Conservation (phyloP, 2,329 filamentous ascomycete species). For the Calonectria pseudoreteaudii region DNA sequence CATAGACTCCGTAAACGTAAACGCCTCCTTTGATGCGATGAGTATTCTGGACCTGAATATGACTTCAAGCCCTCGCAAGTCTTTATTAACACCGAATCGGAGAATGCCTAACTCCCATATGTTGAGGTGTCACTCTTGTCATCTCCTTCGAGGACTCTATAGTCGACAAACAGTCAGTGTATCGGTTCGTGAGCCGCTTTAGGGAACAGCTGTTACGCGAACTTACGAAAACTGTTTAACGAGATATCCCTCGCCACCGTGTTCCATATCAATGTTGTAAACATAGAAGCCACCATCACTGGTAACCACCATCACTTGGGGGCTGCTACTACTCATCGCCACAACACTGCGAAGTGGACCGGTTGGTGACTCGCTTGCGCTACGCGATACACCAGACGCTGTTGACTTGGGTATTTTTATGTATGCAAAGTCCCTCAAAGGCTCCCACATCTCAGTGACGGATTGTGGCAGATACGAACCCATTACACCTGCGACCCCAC, state of each 20-base stretch:
- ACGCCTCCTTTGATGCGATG: conserved; percentile 11
- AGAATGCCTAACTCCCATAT: conserved; percentile 48
- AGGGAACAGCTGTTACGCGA: neutral
- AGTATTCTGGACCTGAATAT: neutral
- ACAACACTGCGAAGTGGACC: conserved; percentile 87
- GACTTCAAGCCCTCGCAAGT: neutral
- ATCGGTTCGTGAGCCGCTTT: too few species aligned
- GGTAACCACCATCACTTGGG: conserved; percentile 98
- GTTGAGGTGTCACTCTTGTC: conserved; percentile 65
- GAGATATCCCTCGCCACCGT: conserved; percentile 90
- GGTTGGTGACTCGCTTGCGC: conserved; percentile 48
- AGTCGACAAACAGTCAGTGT: conserved; percentile 7
- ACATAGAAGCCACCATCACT: conserved; percentile 96
- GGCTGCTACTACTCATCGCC: conserved; percentile 93
- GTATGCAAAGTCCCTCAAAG: conserved; percentile 93
- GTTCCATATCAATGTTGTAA: conserved; percentile 94
- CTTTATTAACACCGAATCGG: neutral
- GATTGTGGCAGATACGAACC: conserved; percentile 93
- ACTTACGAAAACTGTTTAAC: conserved; percentile 94
- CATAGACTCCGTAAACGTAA: neutral
- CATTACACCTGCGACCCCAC: conserved; percentile 87
- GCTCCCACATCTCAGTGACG: conserved; percentile 98
- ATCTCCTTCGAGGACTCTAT: conserved; percentile 65
- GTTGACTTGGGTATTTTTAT: conserved; percentile 84
- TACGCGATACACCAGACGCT: conserved; percentile 27